These are phyloP conservation scores for Comarum palustre DNA, from an alignment of 306 rosid genomes.

Conservation along the genomic window DNA sequence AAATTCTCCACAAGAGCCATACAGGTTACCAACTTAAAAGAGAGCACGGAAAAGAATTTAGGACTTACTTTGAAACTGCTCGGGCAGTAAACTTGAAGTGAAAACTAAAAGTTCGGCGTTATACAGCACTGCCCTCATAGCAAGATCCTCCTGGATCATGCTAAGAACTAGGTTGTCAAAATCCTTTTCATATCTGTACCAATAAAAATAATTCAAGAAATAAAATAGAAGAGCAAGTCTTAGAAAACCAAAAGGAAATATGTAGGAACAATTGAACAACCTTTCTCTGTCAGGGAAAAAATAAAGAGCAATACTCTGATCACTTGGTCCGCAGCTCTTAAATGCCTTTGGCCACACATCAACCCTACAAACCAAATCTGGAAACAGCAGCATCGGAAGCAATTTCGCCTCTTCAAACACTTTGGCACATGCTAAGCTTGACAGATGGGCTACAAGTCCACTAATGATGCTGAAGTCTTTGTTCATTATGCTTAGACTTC, in stretches of 20 bases:
- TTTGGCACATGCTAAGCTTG: slow-evolving; percentile 59
- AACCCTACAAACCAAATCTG: slow-evolving; percentile 40
- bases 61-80: slow-evolving; percentile 48
- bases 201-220: neutral
- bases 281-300: slow-evolving; percentile 44
- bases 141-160: slow-evolving; percentile 45
- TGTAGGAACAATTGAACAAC: neutral
- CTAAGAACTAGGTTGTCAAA: slow-evolving; percentile 45
- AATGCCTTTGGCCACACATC: slow-evolving; percentile 71
- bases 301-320: slow-evolving; percentile 60
- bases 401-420: slow-evolving; percentile 42
- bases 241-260: neutral
- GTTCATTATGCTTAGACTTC: slow-evolving; percentile 44
- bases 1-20: slow-evolving; percentile 13
- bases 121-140: slow-evolving; percentile 45
- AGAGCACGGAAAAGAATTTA: neutral
- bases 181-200: slow-evolving; percentile 39
- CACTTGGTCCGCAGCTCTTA: slow-evolving; percentile 42
- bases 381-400: slow-evolving; percentile 44
- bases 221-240: too few species aligned
- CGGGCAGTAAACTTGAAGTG: slow-evolving; percentile 54
- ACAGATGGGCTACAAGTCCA: slow-evolving; percentile 62
- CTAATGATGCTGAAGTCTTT: slow-evolving; percentile 19
- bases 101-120: slow-evolving; percentile 66
- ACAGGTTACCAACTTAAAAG: neutral